Conservation (phyloP, 2,329 filamentous ascomycete genomes). For the Arthrobotrys pseudoclavata region DNA sequence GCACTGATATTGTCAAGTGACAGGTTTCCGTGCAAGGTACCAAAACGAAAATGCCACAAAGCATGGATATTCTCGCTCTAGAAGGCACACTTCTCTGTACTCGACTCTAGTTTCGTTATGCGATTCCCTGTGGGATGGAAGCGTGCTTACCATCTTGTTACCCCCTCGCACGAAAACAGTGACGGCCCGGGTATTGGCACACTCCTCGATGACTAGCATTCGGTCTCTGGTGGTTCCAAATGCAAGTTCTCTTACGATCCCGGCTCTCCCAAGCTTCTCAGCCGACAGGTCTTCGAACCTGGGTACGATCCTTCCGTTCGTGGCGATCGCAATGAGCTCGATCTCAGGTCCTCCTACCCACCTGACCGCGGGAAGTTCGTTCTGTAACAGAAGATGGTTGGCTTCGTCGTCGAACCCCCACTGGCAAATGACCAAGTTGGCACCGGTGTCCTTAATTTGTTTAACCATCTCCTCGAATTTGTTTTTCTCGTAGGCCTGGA, state of each 20-base stretch:
- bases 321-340: slow-evolving; percentile 97
- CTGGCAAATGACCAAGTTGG: slow-evolving; percentile 97
- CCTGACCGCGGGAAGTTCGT: slow-evolving; percentile 92
- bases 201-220: slow-evolving; percentile 99
- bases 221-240: slow-evolving; percentile 99
- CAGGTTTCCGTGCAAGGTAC: slow-evolving; percentile 31
- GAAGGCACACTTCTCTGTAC: slow-evolving; percentile 18
- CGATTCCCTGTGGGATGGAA: slow-evolving; percentile 4
- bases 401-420: slow-evolving; percentile 99
- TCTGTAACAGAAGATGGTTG: slow-evolving; percentile 96
- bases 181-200: slow-evolving; percentile 95
- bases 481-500: slow-evolving; percentile 93
- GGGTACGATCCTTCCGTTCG: slow-evolving; percentile 96
- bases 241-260: slow-evolving; percentile 91
- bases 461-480: slow-evolving; percentile 99
- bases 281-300: slow-evolving; percentile 93
- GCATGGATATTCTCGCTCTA: slow-evolving; percentile 15
- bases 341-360: slow-evolving; percentile 99
- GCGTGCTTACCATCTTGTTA: slow-evolving; percentile 91
- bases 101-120: slow-evolving; percentile 16
- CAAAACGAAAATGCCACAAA: slow-evolving; percentile 23
- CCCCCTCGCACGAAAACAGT: slow-evolving; percentile 96
- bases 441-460: slow-evolving; percentile 96
- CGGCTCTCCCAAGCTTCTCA: slow-evolving; percentile 91
- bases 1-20: slow-evolving; percentile 59